These are phyloP conservation scores for Starmera dryadoides DNA, from an alignment of 805 yeast species.

Conservation along the genomic window DNA sequence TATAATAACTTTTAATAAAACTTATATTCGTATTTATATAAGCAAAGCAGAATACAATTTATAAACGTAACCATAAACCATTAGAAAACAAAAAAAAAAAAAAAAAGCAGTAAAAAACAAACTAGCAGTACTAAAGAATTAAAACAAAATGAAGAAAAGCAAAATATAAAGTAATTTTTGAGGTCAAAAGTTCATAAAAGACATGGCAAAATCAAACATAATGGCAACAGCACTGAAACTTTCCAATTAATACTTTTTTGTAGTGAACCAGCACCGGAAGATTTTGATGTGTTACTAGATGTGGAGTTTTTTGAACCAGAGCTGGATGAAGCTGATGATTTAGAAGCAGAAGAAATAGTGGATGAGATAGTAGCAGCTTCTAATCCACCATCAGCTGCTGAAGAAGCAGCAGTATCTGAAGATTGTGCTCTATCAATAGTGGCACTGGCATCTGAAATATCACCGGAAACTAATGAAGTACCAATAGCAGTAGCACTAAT, in stretches of 20 bases:
- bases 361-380: slow-evolving; percentile 5
- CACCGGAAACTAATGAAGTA: slow-evolving; percentile 5
- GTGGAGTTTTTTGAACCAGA: too few species aligned
- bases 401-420: neutral
- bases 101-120: too few species aligned
- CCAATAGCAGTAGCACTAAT: slow-evolving; percentile 1
- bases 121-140: too few species aligned
- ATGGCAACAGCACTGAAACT: neutral
- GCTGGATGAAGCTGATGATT: neutral
- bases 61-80: too few species aligned
- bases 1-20: too few species aligned
- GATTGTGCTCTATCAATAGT: neutral
- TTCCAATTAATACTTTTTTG: neutral
- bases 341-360: neutral
- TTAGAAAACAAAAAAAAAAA: too few species aligned
- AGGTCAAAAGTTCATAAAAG: too few species aligned
- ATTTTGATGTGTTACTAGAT: neutral
- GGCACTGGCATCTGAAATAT: slow-evolving; percentile 1
- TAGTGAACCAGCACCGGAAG: neutral
- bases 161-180: too few species aligned
- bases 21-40: too few species aligned
- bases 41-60: too few species aligned
- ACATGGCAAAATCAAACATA: neutral
- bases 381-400: neutral
- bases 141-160: too few species aligned